Evolutionary conservation across 495 filamentous ascomycete genomes (phyloP).

Genomic region (Penicillium atrosanguineum): DNA sequence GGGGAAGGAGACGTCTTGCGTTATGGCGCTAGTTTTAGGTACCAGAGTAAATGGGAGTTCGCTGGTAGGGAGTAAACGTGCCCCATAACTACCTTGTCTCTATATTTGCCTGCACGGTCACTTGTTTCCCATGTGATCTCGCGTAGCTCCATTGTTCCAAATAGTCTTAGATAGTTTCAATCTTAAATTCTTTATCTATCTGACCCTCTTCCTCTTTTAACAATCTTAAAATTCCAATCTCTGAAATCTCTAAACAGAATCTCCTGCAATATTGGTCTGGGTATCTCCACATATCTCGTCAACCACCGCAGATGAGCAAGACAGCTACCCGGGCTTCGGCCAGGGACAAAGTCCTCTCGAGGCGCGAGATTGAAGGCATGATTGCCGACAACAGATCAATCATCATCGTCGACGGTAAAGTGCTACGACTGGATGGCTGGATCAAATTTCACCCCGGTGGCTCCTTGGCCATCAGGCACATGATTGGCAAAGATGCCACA

Average conservation of each 20-base stretch:
- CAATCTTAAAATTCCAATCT: neutral
- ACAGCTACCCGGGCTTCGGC: slow-evolving; percentile 2
- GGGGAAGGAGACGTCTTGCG: neutral
- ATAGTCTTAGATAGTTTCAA: too few species aligned
- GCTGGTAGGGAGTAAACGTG: neutral
- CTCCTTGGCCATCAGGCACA: slow-evolving; percentile 86
- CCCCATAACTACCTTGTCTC: neutral
- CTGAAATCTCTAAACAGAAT: neutral
- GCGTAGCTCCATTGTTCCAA: too few species aligned
- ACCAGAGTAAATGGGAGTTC: neutral
- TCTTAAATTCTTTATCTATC: too few species aligned
- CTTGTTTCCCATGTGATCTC: too few species aligned
- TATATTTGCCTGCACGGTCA: neutral
- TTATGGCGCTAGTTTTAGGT: neutral
- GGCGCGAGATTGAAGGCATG: slow-evolving; percentile 74
- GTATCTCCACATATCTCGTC: neutral
- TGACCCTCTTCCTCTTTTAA: too few species aligned
- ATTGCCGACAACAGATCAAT: slow-evolving; percentile 81
- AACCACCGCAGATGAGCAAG: slow-evolving; percentile 3
- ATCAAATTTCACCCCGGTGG: slow-evolving; percentile 88
- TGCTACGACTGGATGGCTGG: slow-evolving; percentile 86
- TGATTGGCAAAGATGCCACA: slow-evolving; percentile 95
- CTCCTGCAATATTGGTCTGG: neutral
- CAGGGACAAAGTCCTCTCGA: slow-evolving; percentile 54
- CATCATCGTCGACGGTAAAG: slow-evolving; percentile 75